Evolutionary conservation across 352 stramenopile genomes (phyloP).

Genomic region (Globisporangium megalacanthum): DNA sequence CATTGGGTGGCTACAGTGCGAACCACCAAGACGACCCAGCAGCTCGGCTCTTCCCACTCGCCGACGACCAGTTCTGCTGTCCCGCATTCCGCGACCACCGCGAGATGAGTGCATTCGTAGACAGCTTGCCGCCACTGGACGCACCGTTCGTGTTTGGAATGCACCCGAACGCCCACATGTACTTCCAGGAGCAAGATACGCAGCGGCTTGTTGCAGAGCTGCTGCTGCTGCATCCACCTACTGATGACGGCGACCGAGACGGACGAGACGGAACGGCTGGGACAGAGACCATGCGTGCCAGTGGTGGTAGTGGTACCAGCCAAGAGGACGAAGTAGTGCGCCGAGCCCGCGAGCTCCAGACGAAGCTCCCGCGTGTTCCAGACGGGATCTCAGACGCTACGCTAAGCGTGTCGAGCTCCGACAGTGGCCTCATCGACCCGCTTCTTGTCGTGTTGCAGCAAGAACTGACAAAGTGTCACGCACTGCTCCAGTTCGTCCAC

Average conservation of each 20-base stretch:
- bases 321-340: constrained; percentile 16
- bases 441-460: constrained; percentile 64
- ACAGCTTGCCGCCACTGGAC: constrained; percentile 41
- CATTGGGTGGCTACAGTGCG: neutral
- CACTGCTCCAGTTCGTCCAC: constrained; percentile 34
- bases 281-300: neutral
- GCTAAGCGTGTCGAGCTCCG: neutral
- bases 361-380: constrained; percentile 16
- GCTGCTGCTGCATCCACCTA: constrained; percentile 29
- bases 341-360: constrained; percentile 19
- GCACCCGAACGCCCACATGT: constrained; percentile 75
- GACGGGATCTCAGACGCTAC: neutral
- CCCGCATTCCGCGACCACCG: constrained; percentile 32
- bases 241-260: neutral
- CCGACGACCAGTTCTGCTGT: constrained; percentile 33
- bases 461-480: constrained; percentile 49
- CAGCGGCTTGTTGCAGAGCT: constrained; percentile 33
- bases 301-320: neutral
- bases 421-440: constrained; percentile 27
- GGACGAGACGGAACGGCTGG: neutral
- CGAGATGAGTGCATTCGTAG: constrained; percentile 45
- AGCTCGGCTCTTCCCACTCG: constrained; percentile 15
- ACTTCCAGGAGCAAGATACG: constrained; percentile 54
- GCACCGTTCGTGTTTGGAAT: constrained; percentile 75
- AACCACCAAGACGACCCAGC: neutral